A percentile compares a stretch with the other conserved stretches of the same genome.
These are phyloP conservation scores for Tulasnella sp. DNA, from an alignment of 768 basidiomycete genomes.

Conservation along the genomic window DNA sequence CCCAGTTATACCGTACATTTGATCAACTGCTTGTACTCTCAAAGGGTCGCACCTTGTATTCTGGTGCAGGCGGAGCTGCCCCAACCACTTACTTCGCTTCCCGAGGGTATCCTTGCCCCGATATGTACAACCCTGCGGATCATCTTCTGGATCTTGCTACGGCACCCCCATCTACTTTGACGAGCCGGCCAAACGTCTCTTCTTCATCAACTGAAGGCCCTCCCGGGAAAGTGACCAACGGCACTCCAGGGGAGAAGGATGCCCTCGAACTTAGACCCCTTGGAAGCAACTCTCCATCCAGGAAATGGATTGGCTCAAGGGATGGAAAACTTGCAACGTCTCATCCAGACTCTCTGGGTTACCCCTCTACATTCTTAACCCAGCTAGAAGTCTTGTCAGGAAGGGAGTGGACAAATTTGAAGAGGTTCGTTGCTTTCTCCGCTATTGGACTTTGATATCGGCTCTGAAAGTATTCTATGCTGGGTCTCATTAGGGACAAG, in stretches of 20 bases:
- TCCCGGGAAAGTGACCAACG: background rate
- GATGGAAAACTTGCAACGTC: constrained; percentile 14
- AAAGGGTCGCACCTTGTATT: constrained; percentile 69
- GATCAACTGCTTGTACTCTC: constrained; percentile 73
- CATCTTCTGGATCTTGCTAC: constrained; percentile 85
- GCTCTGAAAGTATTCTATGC: background rate
- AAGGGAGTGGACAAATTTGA: constrained; percentile 77
- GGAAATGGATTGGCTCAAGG: background rate
- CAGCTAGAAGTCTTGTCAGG: constrained; percentile 76
- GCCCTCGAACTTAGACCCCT: background rate
- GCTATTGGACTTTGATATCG: background rate
- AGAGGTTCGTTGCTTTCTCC: constrained; percentile 41
- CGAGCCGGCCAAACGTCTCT: constrained; percentile 26
- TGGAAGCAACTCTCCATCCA: background rate
- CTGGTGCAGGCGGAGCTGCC: constrained; percentile 62
- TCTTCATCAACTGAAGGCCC: background rate
- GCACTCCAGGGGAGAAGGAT: background rate
- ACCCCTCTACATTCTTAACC: constrained; percentile 77
- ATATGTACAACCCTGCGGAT: constrained; percentile 89
- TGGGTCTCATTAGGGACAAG: constrained; percentile 52
- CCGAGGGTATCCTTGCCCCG: constrained; percentile 46
- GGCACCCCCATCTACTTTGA: constrained; percentile 39
- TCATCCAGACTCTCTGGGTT: constrained; percentile 31
- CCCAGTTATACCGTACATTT: constrained; percentile 78
- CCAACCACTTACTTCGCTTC: constrained; percentile 61